These are phyloP conservation scores for Parmales sp. DNA, from an alignment of 108 stramenopile genomes.

Conservation along the genomic window DNA sequence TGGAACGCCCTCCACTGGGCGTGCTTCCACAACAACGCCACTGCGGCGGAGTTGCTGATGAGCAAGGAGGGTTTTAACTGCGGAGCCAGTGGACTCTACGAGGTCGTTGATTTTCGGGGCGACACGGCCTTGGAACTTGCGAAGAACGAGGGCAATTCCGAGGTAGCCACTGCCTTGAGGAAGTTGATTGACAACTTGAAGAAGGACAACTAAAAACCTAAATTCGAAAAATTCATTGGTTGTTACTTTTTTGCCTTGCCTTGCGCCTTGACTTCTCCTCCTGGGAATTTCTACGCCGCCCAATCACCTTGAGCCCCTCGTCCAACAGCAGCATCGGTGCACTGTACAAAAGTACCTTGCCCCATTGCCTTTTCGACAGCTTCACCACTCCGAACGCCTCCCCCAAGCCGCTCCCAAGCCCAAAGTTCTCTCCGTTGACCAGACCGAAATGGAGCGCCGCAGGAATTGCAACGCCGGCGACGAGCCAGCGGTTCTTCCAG, in stretches of 20 bases:
- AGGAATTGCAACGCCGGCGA: slow-evolving; percentile 80
- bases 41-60: slow-evolving; percentile 52
- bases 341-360: slow-evolving; percentile 36
- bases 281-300: slow-evolving; percentile 30
- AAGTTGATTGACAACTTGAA: no score
- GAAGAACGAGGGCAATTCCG: no score
- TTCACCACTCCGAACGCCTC: slow-evolving; percentile 53
- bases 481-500: slow-evolving; percentile 72
- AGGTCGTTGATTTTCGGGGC: no score
- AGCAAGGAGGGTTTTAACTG: slow-evolving; percentile 21
- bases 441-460: slow-evolving; percentile 76
- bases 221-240: not conserved
- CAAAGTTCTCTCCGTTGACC: slow-evolving; percentile 52
- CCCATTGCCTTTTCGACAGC: slow-evolving; percentile 41
- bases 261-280: slow-evolving; percentile 24
- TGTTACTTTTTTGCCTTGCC: slow-evolving; percentile 28
- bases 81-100: no score
- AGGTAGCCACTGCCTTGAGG: no score
- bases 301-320: slow-evolving; percentile 51
- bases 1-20: slow-evolving; percentile 83
- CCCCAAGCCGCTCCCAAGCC: slow-evolving; percentile 52
- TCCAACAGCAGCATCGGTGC: slow-evolving; percentile 46
- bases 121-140: no score
- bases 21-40: slow-evolving; percentile 63
- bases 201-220: no score